These are phyloP conservation scores for Diaporthe caulivora DNA, from an alignment of 2,329 filamentous ascomycete genomes.

Conservation along the genomic window DNA sequence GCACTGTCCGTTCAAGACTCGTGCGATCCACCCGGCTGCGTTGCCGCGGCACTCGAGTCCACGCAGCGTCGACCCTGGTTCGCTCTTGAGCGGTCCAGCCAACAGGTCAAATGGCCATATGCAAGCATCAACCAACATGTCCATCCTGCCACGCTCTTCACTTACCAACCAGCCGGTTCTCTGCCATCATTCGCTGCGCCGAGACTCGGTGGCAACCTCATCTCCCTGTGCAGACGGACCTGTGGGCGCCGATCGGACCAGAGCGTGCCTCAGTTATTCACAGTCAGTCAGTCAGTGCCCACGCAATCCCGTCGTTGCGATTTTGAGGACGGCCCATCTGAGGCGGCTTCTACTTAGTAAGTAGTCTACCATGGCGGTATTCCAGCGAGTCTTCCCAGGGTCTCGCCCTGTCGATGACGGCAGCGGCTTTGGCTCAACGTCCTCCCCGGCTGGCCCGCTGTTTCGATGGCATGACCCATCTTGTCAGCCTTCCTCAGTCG, in stretches of 20 bases:
- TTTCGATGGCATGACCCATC: neutral
- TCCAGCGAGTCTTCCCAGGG: neutral
- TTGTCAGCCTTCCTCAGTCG: conserved; percentile 16
- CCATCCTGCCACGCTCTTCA: conserved; percentile 24
- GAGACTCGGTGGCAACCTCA: conserved; percentile 16
- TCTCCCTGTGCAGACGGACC: neutral
- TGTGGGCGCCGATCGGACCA: neutral
- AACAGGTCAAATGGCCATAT: conserved; percentile 5
- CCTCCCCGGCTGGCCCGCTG: neutral
- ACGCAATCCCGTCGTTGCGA: neutral
- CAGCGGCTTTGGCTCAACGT: neutral
- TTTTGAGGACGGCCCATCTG: neutral
- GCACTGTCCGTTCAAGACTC: neutral
- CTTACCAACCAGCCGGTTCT: conserved; percentile 27
- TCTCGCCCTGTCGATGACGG: neutral
- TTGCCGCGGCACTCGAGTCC: conserved; percentile 5
- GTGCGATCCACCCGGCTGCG: conserved; percentile 4
- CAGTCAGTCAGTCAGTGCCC: neutral
- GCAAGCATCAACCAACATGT: conserved; percentile 32
- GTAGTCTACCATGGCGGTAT: too few species aligned
- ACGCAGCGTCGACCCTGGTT: neutral
- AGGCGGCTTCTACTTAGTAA: neutral
- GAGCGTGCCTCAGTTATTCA: neutral
- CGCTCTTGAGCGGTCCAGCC: neutral
- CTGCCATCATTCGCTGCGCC: conserved; percentile 16